Conservation (phyloP, 176 grass and related monocot species). For the Phragmites australis region DNA sequence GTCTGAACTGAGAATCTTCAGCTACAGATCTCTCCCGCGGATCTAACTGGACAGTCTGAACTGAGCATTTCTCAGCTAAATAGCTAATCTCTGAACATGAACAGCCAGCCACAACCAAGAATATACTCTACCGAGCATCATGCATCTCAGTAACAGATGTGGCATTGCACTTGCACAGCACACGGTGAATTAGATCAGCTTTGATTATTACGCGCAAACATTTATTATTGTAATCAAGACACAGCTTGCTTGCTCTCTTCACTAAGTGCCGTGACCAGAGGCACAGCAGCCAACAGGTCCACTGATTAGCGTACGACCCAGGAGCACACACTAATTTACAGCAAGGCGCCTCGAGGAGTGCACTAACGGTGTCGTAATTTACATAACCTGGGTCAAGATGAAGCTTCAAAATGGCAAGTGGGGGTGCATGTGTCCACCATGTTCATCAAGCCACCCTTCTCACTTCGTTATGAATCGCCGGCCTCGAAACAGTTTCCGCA, state of each 20-base stretch:
- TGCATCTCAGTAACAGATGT: background rate
- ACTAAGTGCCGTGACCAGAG: constrained; percentile 23
- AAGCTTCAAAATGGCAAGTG: constrained; percentile 41
- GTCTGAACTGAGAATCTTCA: background rate
- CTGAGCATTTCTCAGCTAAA: background rate
- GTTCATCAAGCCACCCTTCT: constrained; percentile 27
- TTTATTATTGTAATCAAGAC: constrained; percentile 47
- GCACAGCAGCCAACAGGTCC: constrained; percentile 31
- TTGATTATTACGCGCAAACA: constrained; percentile 32
- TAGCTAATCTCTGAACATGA: constrained; percentile 12
- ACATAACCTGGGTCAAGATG: constrained; percentile 20
- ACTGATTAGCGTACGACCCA: constrained; percentile 41
- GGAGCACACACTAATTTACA: constrained; percentile 50
- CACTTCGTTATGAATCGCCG: constrained; percentile 31
- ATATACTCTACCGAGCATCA: background rate
- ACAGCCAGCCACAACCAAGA: constrained; percentile 3
- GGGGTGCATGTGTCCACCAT: background rate
- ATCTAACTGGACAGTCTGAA: background rate
- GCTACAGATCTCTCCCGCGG: background rate
- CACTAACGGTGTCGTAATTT: constrained; percentile 26
- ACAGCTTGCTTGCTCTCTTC: constrained; percentile 43
- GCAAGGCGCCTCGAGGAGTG: constrained; percentile 1
- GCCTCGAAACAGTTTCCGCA: constrained; percentile 24
- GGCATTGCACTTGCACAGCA: background rate
- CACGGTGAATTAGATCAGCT: background rate